Evolutionary conservation across 2,329 filamentous ascomycete species (phyloP), one percentile per base, ranked within the genome.

Genomic region (Coniochaeta sp.): DNA sequence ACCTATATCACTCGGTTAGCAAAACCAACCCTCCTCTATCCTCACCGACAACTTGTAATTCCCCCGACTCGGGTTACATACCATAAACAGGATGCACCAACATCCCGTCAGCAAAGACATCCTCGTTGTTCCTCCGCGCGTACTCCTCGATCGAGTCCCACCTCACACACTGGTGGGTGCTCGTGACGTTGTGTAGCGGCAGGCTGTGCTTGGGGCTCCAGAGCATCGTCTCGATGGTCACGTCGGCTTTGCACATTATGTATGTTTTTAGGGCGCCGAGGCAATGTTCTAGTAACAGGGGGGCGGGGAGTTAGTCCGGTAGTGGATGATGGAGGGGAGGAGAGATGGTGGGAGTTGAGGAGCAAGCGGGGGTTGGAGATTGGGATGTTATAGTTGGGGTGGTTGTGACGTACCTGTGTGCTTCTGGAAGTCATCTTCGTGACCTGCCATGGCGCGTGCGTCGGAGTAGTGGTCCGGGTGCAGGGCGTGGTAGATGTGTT

Each of bases 211-310:
- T 47, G 6, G 24, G 14, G 18, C 30, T 42, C 50, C 50, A 51
- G 12, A 47, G 26, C 50, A 51, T 51, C 6, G 50, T 51, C 30
- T 51, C 50, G 22, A 51, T 30, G 2, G 50, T 47, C 7, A 33
- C 14, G 22, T 51, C 50, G 27, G 50, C 50, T 40, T 51, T 47
- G 35, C 50, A 51, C 50, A 51, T 51, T 8, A 51, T 30, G 22
- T 51, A 51, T 4, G 27, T 26, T 22, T 51, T 51, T 6, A 51
- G 20, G 14, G 50, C 50, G 26, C 50, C 50, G 27, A 51, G 33
- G 18, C 50, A 51, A 22, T 51, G 50, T 40, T 51, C 50, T 51
- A n/a, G n/a, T n/a, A n/a, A n/a, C n/a, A n/a, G n/a, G n/a, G n/a
- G n/a, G n/a, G n/a, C n/a, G n/a, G n/a, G n/a, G n/a, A n/a, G n/a